These are phyloP conservation scores for Solanum hybrid DNA, from an alignment of 305 asterid species.

Conservation along the genomic window DNA sequence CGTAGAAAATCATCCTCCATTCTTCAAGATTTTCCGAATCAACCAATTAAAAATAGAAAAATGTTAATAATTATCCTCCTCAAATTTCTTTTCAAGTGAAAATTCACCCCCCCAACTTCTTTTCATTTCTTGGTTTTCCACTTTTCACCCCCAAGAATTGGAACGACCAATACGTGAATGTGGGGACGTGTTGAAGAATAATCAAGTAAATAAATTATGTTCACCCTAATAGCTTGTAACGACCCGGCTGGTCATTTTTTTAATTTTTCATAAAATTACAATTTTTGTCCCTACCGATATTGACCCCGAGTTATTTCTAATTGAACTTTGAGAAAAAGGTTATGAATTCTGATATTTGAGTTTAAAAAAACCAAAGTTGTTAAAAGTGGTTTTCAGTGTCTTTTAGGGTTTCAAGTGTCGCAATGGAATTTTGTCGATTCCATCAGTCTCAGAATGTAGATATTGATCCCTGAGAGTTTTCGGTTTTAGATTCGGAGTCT, in stretches of 20 bases:
- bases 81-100: too few relatives aligned
- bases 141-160: too few relatives aligned
- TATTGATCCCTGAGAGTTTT: neutral
- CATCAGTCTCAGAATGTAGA: neutral
- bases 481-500: neutral
- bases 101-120: too few relatives aligned
- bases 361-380: neutral
- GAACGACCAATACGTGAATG: neutral
- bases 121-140: too few relatives aligned
- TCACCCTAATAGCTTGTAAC: neutral
- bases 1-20: neutral
- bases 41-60: neutral
- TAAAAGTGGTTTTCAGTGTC: neutral
- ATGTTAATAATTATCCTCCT: neutral
- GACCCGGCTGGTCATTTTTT: neutral
- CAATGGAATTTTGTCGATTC: neutral
- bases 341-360: neutral
- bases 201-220: neutral
- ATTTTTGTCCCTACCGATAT: neutral
- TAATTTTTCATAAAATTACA: neutral
- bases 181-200: neutral
- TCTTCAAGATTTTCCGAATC: neutral
- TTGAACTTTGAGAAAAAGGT: neutral
- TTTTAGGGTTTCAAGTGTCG: neutral
- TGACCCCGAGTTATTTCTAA: neutral